Evolutionary conservation across 202 grass and related monocot species (phyloP).

Genomic region (Carex arenaria): DNA sequence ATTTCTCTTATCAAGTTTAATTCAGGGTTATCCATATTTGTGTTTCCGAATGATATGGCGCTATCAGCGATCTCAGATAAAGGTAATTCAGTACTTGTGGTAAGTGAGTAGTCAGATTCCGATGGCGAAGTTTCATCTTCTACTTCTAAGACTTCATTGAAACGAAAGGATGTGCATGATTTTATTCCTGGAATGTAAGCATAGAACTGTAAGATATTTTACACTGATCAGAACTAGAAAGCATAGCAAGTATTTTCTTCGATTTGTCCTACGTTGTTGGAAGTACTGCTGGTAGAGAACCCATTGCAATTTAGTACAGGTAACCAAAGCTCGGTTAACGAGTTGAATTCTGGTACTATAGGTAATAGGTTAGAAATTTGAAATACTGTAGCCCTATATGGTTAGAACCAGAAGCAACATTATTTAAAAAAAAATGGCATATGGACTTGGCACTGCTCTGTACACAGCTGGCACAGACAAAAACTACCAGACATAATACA

Average conservation of each 20-base stretch:
- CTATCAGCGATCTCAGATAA: constrained; percentile 48
- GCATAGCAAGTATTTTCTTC: neutral
- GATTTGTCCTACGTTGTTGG: neutral
- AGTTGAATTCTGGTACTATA: neutral
- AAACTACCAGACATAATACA: neutral
- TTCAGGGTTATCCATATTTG: constrained; percentile 29
- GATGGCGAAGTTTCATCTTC: constrained; percentile 57
- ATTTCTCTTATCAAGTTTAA: constrained; percentile 69
- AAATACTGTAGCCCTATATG: neutral
- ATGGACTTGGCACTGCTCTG: neutral
- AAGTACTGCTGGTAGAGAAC: neutral
- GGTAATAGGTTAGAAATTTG: neutral
- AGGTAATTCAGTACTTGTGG: constrained; percentile 36
- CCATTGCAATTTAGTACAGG: neutral
- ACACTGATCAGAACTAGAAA: neutral
- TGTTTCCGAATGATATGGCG: constrained; percentile 20
- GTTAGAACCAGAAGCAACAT: neutral
- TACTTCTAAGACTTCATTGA: constrained; percentile 40
- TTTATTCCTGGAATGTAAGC: constrained; percentile 51
- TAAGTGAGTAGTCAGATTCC: constrained; percentile 62
- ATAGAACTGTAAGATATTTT: constrained; percentile 22
- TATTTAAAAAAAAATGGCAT: neutral
- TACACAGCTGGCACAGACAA: neutral
- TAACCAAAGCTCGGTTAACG: neutral
- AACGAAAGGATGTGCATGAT: constrained; percentile 37